Base-by-base conservation (phyloP, 768 basidiomycete genomes). In the Udeniomyces megalosporus region DNA sequence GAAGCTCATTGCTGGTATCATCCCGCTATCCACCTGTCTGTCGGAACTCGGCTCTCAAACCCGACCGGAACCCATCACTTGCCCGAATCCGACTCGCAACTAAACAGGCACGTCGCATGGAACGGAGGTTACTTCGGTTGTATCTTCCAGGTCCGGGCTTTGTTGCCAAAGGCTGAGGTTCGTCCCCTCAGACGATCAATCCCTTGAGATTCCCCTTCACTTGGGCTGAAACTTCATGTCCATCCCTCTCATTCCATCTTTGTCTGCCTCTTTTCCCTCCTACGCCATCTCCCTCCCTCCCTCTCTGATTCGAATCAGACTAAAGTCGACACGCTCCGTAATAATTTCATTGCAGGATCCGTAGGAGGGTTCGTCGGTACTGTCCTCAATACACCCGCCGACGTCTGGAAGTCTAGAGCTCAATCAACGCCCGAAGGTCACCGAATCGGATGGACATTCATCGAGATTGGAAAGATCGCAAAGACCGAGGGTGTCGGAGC, bases 331-430 rank as follows among this genome's bases (percentile, higher is more conserved):
- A 78, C 85, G 60, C 78, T 99, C 22, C 69, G 85, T 68, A 96
- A 96, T 76, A 96, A 97, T 73, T 88, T 99, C 70, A 74, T 88
- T 55, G 90, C 95, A 31, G 95, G 95, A 32, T 73, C 84, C 17
- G 74, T 95, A 59, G 95, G 95, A 68, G 93, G 48, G 17, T 42
- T 86, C 42, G 42, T 75, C 62, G 91, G 92, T 48, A 96, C 91
- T 1, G 78, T 81, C 1, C 60, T 99, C 57, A 99, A 97, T 76
- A 97, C 95, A 1, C 95, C 95, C 1, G 85, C 76, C 71, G 76
- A 77, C 62, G 91, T 97, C 66, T 87, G 95, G 65, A 96, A 97
- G 75, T 91, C 90, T 17, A 85, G 93, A 50, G 91, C 97, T 44
- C 95, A 99, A 75, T 71, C 76, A 56, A 66, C 70, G 38, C 69